phyloP scores from a whole-genome alignment of 371 early-diverging fungal species.

The Globomyces sp. region DNA sequence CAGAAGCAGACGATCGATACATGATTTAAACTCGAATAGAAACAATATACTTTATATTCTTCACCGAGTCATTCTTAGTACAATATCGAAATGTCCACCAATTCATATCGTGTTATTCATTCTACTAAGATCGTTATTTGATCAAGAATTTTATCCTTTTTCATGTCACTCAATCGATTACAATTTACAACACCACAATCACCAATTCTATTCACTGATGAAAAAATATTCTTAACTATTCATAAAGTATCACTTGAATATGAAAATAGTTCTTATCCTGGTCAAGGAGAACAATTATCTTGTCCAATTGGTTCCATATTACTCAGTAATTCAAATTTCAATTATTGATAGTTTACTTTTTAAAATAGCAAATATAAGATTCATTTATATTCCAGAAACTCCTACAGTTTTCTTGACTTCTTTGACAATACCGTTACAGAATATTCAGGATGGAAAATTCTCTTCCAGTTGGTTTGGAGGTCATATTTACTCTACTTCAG shows the following conservation, averaged over 20 bases:
- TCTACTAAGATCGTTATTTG: too few species aligned
- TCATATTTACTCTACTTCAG: neutral
- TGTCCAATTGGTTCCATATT: neutral
- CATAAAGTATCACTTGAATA: slow-evolving; percentile 11
- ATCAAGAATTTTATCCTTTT: too few species aligned
- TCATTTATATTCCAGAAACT: slow-evolving; percentile 9
- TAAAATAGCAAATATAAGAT: slow-evolving; percentile 1
- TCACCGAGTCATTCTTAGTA: too few species aligned
- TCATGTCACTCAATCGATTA: slow-evolving; percentile 8
- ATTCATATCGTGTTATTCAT: too few species aligned
- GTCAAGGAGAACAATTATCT: neutral
- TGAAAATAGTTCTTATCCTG: neutral
- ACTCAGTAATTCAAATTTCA: slow-evolving; percentile 8
- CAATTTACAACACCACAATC: neutral
- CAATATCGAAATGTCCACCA: too few species aligned
- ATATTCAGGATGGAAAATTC: slow-evolving; percentile 7
- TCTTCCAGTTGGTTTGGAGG: slow-evolving; percentile 4
- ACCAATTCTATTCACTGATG: slow-evolving; percentile 10
- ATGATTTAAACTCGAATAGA: too few species aligned
- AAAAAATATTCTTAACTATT: neutral
- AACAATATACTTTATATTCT: too few species aligned
- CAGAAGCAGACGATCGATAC: too few species aligned
- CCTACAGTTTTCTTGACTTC: neutral
- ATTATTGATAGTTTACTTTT: neutral
- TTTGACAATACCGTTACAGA: slow-evolving; percentile 5